Percentiles rank a stretch among this genome's conserved stretches.
These are phyloP conservation scores for Exsudoporus frostii DNA, from an alignment of 768 basidiomycete genomes.

Conservation along the genomic window DNA sequence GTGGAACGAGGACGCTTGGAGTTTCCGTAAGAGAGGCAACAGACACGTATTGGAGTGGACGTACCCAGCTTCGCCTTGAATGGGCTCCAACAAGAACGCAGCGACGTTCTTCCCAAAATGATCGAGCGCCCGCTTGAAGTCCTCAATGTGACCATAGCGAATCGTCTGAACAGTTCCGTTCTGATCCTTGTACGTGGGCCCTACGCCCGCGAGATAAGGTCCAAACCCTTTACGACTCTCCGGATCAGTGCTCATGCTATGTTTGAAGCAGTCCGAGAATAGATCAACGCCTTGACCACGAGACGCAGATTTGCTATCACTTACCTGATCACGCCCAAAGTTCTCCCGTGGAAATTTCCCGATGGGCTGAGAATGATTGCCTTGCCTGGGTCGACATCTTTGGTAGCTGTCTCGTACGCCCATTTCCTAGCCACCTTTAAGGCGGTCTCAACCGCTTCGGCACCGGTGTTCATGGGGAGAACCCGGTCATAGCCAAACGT, in stretches of 20 bases:
- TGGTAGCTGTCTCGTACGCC: conserved; percentile 87
- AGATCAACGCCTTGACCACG: conserved; percentile 1
- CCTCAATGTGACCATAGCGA: conserved; percentile 78
- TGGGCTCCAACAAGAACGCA: conserved; percentile 95
- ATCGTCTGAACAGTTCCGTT: conserved; percentile 53
- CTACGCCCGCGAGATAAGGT: conserved; percentile 83
- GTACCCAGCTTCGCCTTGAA: conserved; percentile 98
- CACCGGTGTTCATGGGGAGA: conserved; percentile 98
- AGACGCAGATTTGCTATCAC: conserved; percentile 7
- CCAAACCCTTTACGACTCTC: conserved; percentile 86
- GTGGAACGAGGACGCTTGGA: conserved; percentile 85
- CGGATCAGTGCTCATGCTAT: conserved; percentile 92
- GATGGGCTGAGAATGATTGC: conserved; percentile 84
- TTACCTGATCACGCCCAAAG: conserved; percentile 81
- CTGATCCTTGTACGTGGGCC: conserved; percentile 67
- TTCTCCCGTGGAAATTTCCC: conserved; percentile 96
- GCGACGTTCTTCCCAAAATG: conserved; percentile 80
- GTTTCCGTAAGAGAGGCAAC: background rate
- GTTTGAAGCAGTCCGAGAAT: conserved; percentile 13
- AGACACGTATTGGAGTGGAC: conserved; percentile 24
- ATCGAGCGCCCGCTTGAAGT: conserved; percentile 79
- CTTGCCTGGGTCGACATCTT: conserved; percentile 49
- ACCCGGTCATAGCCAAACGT: conserved; percentile 95
- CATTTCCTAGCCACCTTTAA: conserved; percentile 96
- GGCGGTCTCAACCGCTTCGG: conserved; percentile 97